A percentile compares a stretch with the other conserved stretches of the same genome.
phyloP scores from a whole-genome alignment of 2,329 filamentous ascomycete species.

The Fusarium graminum region DNA sequence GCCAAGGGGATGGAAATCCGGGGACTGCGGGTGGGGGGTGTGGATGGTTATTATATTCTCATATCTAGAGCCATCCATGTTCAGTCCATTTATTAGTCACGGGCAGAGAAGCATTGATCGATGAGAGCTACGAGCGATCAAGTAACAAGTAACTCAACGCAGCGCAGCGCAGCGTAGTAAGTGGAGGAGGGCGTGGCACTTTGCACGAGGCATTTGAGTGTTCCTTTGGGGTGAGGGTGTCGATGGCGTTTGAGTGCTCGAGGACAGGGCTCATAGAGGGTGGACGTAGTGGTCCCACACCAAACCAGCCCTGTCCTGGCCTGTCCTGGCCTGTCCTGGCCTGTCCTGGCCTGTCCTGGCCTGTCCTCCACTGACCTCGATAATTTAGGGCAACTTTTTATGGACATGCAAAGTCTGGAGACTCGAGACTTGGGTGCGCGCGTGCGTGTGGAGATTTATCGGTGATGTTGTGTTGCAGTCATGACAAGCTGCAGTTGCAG shows the following conservation, averaged over 20 bases:
- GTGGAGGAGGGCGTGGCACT: slow-evolving; percentile 42
- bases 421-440: slow-evolving; percentile 41
- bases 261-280: slow-evolving; percentile 32
- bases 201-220: slow-evolving; percentile 35
- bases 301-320: slow-evolving; percentile 35
- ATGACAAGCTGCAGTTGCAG: background rate
- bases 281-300: slow-evolving; percentile 35
- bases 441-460: slow-evolving; percentile 31
- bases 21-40: slow-evolving; percentile 50
- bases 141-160: background rate
- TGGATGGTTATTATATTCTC: slow-evolving; percentile 52
- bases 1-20: slow-evolving; percentile 51
- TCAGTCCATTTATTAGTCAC: slow-evolving; percentile 13
- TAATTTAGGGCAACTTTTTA: background rate
- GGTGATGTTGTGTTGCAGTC: slow-evolving; percentile 32
- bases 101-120: slow-evolving; percentile 42
- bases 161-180: slow-evolving; percentile 27
- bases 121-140: slow-evolving; percentile 27
- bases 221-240: slow-evolving; percentile 29
- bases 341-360: slow-evolving; percentile 42
- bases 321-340: too few species aligned
- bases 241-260: slow-evolving; percentile 34
- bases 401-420: slow-evolving; percentile 43
- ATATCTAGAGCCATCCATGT: slow-evolving; percentile 39
- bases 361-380: too few species aligned